Conservation (phyloP, 2,329 filamentous ascomycete species). For the Alternaria novae-zelandiae region DNA sequence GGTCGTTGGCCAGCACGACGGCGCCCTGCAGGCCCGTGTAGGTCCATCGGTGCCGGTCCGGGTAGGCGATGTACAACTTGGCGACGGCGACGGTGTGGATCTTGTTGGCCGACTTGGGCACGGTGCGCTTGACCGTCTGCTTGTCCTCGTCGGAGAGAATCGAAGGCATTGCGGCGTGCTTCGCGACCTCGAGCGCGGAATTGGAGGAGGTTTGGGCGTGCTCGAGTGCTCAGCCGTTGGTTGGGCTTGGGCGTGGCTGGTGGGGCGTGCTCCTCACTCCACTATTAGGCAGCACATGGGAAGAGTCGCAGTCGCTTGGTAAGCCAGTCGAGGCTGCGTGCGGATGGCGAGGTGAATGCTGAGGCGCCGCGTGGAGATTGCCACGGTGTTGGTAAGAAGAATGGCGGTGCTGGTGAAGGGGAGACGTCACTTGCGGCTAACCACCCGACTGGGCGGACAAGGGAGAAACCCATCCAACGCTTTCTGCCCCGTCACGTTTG, state of each 20-base stretch:
- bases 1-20: constrained; percentile 86
- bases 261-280: constrained; percentile 29
- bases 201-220: constrained; percentile 11
- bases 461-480: constrained; percentile 12
- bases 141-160: constrained; percentile 92
- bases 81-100: constrained; percentile 95
- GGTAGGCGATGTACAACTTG: constrained; percentile 90
- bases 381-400: constrained; percentile 23
- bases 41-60: constrained; percentile 84
- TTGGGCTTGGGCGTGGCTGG: constrained; percentile 24
- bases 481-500: neutral
- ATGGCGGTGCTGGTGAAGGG: constrained; percentile 23
- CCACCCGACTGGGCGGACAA: constrained; percentile 27
- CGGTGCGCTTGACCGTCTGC: constrained; percentile 91
- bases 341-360: constrained; percentile 8
- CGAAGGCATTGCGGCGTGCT: constrained; percentile 56
- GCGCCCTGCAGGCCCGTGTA: constrained; percentile 94
- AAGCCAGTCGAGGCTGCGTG: constrained; percentile 8
- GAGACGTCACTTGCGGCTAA: constrained; percentile 36
- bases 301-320: constrained; percentile 16
- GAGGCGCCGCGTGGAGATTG: constrained; percentile 22
- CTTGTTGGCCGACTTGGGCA: constrained; percentile 95
- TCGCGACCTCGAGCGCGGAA: constrained; percentile 17
- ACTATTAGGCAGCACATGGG: constrained; percentile 40
- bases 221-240: constrained; percentile 18